Evolutionary conservation across 2,329 filamentous ascomycete genomes (phyloP).

Genomic region (Cladosporium sp.): DNA sequence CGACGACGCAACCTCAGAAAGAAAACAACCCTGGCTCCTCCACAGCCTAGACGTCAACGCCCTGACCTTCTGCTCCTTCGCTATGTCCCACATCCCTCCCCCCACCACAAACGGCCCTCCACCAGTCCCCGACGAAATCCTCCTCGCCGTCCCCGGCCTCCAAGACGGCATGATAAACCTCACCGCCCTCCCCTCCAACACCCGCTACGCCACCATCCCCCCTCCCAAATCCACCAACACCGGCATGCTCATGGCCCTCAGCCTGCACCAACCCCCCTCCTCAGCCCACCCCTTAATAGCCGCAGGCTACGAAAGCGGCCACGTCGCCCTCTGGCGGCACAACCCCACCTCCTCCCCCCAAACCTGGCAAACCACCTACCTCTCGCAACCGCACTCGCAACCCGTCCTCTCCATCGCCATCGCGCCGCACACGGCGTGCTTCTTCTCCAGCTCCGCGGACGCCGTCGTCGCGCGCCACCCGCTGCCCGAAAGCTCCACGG

Average conservation of each 20-base stretch:
- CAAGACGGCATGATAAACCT: slow-evolving; percentile 63
- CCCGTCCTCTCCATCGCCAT: slow-evolving; percentile 64
- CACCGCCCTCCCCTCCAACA: slow-evolving; percentile 71
- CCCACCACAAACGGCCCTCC: neutral
- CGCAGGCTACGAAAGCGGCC: slow-evolving; percentile 81
- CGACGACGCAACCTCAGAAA: slow-evolving; percentile 47
- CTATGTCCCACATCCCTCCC: slow-evolving; percentile 42
- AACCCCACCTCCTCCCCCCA: slow-evolving; percentile 32
- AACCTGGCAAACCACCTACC: slow-evolving; percentile 56
- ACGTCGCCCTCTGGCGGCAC: slow-evolving; percentile 52
- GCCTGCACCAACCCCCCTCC: slow-evolving; percentile 37
- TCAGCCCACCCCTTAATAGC: slow-evolving; percentile 53
- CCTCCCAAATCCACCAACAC: slow-evolving; percentile 43
- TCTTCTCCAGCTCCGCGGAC: slow-evolving; percentile 78
- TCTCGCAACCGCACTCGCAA: slow-evolving; percentile 64
- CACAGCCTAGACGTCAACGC: slow-evolving; percentile 82
- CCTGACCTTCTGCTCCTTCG: slow-evolving; percentile 89
- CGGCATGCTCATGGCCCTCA: slow-evolving; percentile 86
- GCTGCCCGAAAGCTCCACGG: slow-evolving; percentile 33
- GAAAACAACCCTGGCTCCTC: slow-evolving; percentile 72
- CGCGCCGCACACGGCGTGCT: slow-evolving; percentile 45
- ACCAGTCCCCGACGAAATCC: slow-evolving; percentile 34
- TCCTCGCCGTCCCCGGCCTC: slow-evolving; percentile 68
- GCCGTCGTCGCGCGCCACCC: slow-evolving; percentile 71
- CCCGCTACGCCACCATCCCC: slow-evolving; percentile 56